Conservation (phyloP, 2,329 filamentous ascomycete genomes). For the Pseudogymnoascus sp. region DNA sequence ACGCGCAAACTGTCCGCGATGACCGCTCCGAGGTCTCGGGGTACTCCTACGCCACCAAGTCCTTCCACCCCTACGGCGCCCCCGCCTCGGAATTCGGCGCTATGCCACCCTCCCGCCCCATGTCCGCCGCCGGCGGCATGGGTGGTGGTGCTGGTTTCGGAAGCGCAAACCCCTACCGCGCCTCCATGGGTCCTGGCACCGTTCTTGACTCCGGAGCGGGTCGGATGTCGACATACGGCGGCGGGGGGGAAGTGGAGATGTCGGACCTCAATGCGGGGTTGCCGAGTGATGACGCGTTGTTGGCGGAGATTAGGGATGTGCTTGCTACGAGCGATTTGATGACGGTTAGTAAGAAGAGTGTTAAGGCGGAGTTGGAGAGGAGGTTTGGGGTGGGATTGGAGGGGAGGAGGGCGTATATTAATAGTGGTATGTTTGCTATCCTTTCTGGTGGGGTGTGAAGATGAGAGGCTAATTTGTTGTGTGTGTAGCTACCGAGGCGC, state of each 20-base stretch:
- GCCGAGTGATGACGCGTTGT: conserved; percentile 79
- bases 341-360: conserved; percentile 97
- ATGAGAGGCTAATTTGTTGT: conserved; percentile 25
- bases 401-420: conserved; percentile 85
- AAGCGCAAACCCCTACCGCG: conserved; percentile 45
- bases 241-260: conserved; percentile 64
- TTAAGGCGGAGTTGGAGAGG: conserved; percentile 87
- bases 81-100: conserved; percentile 59
- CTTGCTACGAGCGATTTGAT: conserved; percentile 87
- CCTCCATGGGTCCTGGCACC: neutral
- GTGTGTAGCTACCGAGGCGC: conserved; percentile 61
- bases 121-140: conserved; percentile 19
- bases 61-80: conserved; percentile 45
- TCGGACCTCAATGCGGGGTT: conserved; percentile 57
- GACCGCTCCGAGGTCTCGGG: conserved; percentile 82
- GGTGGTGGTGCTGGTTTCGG: conserved; percentile 27
- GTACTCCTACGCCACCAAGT: conserved; percentile 88
- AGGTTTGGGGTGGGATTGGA: conserved; percentile 84
- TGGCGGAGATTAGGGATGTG: conserved; percentile 93
- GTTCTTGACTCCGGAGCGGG: neutral
- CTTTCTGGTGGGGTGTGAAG: neutral
- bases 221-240: conserved; percentile 34
- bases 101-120: conserved; percentile 46
- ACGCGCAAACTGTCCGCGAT: conserved; percentile 70
- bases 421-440: conserved; percentile 60